Evolutionary conservation across 495 filamentous ascomycete species (phyloP), one percentile per base, ranked within the genome.

Genomic region (Aspergillus wentii): DNA sequence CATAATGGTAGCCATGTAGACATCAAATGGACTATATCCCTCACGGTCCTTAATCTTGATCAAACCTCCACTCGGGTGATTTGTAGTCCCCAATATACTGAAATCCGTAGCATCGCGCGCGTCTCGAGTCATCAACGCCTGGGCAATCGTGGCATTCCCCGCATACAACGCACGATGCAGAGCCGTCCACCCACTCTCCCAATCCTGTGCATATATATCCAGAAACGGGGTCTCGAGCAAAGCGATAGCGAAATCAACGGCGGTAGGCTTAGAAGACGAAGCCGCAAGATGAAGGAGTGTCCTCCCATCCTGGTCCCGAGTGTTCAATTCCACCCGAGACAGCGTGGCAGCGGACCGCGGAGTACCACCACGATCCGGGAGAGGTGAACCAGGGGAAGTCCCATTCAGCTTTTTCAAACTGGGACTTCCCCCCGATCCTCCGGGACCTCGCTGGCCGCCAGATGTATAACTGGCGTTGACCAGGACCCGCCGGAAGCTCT

Each of bases 31-130:
- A 40, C 88, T 94, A 48, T 91, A 85, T 13, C 94, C 94, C 57
- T 95, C 90, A 31, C 83, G 81, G 49, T 98, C 92, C 57, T 98
- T 98, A 35, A 92, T 83, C 63, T 94, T 95, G 48, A 96, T 91
- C 17, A 95, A 62, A 20, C 79, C 78, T 16, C 75, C 77, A 28
- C 57, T 64, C 3, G 60, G 66, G 30, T 76, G 68, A 23, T 66
- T 65, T 19, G 69, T 59, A 26, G 66, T 71, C 21, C 66, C 65
- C 18, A 51, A 46, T 46, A 62, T 62, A 29, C 61, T 69, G 39
- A 72, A 64, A 38, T 71, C 66, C 1, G 74, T 74, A 30, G 79
- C 67, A 48, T 90, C 83, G 27, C 69, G 72, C 20, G 72, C 68
- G 54, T 95, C 90, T 22, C 83, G 80, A 30, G 78, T 72, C 43